These are phyloP conservation scores for Candida andamanensis DNA, from an alignment of 805 yeast species.

Conservation along the genomic window DNA sequence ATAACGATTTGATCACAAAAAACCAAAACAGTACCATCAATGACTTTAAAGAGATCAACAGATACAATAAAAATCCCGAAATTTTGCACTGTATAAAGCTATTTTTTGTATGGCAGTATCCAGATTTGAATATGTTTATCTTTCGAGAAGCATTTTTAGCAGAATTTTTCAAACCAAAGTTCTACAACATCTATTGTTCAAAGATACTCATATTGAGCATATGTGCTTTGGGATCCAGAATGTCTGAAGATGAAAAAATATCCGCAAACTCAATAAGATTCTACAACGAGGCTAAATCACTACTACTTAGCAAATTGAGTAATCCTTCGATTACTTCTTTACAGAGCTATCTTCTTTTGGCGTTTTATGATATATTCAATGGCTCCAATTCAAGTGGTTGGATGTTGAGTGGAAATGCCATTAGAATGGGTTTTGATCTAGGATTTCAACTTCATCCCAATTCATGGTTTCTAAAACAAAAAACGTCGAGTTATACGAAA, in stretches of 20 bases:
- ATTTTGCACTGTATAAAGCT: constrained; percentile 34
- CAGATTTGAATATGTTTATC: constrained; percentile 58
- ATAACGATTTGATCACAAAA: constrained; percentile 18
- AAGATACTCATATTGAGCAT: constrained; percentile 49
- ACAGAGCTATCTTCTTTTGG: constrained; percentile 54
- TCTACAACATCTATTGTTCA: constrained; percentile 50
- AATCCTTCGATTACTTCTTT: constrained; percentile 50
- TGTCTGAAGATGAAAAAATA: constrained; percentile 40
- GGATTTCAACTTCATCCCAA: constrained; percentile 61
- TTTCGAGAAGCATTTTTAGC: constrained; percentile 57
- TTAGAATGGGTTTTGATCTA: constrained; percentile 60
- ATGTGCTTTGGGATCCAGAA: constrained; percentile 54
- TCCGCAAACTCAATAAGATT: constrained; percentile 38
- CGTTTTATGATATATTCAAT: constrained; percentile 57
- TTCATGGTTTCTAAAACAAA: constrained; percentile 48
- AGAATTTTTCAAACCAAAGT: constrained; percentile 55
- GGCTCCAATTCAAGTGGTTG: constrained; percentile 57
- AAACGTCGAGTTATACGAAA: constrained; percentile 32
- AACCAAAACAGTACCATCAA: constrained; percentile 10
- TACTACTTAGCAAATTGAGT: constrained; percentile 37
- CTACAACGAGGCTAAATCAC: constrained; percentile 43
- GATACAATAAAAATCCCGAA: constrained; percentile 30
- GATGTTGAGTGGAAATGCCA: constrained; percentile 59
- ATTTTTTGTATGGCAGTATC: constrained; percentile 63
- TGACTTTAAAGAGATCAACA: constrained; percentile 15